A percentile compares a stretch with the other conserved stretches of the same genome.
Evolutionary conservation across 192 early-diverging fungal genomes (phyloP).

Genomic region (Cladochytrium replicatum): DNA sequence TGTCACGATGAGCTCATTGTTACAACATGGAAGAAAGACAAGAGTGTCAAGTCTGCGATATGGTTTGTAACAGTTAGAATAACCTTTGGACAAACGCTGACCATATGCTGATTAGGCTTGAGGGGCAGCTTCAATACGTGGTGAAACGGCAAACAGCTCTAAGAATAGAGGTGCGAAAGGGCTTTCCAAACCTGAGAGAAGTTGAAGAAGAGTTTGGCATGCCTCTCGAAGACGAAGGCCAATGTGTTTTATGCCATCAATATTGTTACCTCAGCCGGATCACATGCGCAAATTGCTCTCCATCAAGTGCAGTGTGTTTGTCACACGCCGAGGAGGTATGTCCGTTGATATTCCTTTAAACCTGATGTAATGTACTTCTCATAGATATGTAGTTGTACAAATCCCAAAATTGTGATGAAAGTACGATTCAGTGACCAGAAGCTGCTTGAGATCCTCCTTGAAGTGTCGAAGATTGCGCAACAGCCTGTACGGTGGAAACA

Average conservation of each 20-base stretch:
- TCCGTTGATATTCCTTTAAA: background rate
- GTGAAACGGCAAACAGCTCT: constrained; percentile 7
- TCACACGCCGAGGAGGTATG: constrained; percentile 45
- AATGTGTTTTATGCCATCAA: constrained; percentile 28
- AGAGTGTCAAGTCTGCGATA: too few species aligned
- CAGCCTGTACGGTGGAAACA: constrained; percentile 21
- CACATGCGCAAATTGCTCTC: constrained; percentile 40
- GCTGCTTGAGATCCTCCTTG: constrained; percentile 23
- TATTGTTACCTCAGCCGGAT: constrained; percentile 22
- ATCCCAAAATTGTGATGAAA: constrained; percentile 23
- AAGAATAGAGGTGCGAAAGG: background rate
- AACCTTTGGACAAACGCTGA: too few species aligned
- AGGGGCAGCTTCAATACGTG: too few species aligned
- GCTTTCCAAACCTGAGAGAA: constrained; percentile 4
- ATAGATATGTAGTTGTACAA: constrained; percentile 43
- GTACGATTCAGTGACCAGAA: constrained; percentile 41
- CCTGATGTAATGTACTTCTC: background rate
- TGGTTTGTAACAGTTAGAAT: too few species aligned
- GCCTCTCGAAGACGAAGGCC: constrained; percentile 16
- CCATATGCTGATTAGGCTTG: too few species aligned
- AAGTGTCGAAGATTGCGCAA: constrained; percentile 9
- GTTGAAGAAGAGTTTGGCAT: constrained; percentile 5
- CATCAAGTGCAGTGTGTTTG: constrained; percentile 53
- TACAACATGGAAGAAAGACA: too few species aligned
- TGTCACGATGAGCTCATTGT: constrained; percentile 91